Conservation (phyloP, 129 eudicot species). For the Deinandra increscens region DNA sequence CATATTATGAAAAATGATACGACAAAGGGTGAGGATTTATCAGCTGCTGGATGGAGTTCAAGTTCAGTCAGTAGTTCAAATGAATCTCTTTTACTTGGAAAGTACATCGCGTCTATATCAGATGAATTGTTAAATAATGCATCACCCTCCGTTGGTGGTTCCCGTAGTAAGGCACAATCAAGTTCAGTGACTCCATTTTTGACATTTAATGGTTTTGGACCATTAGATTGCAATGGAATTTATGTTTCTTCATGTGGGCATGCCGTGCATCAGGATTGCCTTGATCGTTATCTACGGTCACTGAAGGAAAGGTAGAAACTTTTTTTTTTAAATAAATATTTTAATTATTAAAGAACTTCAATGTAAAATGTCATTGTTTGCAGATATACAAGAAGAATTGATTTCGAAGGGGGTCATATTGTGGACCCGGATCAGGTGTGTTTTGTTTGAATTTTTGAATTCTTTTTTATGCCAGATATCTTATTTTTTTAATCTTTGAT, state of each 20-base stretch:
- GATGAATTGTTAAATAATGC: slow-evolving; percentile 51
- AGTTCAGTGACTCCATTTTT: slow-evolving; percentile 29
- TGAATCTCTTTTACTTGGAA: slow-evolving; percentile 73
- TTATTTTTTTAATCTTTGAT: background rate
- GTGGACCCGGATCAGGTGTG: slow-evolving; percentile 95
- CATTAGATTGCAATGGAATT: slow-evolving; percentile 67
- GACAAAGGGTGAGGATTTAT: slow-evolving; percentile 20
- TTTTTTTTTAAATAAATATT: background rate
- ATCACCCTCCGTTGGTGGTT: slow-evolving; percentile 46
- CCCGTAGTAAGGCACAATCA: slow-evolving; percentile 43
- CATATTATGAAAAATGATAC: slow-evolving; percentile 28
- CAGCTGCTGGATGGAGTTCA: slow-evolving; percentile 35
- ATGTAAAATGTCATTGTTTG: slow-evolving; percentile 3
- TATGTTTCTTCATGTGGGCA: slow-evolving; percentile 96
- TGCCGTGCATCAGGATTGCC: slow-evolving; percentile 97
- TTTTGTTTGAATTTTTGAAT: background rate
- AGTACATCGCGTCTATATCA: slow-evolving; percentile 66
- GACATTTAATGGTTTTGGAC: slow-evolving; percentile 62
- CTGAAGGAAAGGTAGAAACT: slow-evolving; percentile 74
- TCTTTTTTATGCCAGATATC: slow-evolving; percentile 5
- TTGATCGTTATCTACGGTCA: slow-evolving; percentile 86
- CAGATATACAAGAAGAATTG: slow-evolving; percentile 78
- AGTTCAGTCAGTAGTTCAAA: slow-evolving; percentile 27
- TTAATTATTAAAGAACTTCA: background rate
- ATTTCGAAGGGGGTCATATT: slow-evolving; percentile 92